Evolutionary conservation across 2,329 filamentous ascomycete genomes (phyloP).

Genomic region (Colletotrichum tropicale): DNA sequence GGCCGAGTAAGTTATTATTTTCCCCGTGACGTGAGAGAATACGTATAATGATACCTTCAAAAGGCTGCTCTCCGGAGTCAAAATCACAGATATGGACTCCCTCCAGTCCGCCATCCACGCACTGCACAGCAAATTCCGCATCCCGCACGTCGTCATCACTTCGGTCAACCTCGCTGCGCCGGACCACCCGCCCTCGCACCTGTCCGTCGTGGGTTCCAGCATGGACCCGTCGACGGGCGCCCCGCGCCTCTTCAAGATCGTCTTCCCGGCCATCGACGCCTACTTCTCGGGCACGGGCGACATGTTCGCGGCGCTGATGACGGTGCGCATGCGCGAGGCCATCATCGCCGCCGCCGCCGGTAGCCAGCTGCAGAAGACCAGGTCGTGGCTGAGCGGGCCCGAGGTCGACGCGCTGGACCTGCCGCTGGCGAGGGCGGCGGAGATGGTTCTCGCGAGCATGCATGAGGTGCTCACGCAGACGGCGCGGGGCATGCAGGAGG

Average conservation of each 20-base stretch:
- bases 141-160: conserved; percentile 93
- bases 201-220: conserved; percentile 80
- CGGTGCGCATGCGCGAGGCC: conserved; percentile 86
- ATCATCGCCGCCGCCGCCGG: conserved; percentile 50
- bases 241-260: conserved; percentile 86
- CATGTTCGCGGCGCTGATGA: conserved; percentile 94
- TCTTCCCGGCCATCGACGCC: conserved; percentile 85
- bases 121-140: conserved; percentile 75
- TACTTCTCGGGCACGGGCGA: conserved; percentile 98
- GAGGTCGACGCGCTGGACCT: conserved; percentile 70
- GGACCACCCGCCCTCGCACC: conserved; percentile 52
- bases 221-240: conserved; percentile 51
- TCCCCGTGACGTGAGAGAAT: not conserved
- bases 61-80: conserved; percentile 83
- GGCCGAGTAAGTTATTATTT: conserved; percentile 73
- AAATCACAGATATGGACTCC: conserved; percentile 76
- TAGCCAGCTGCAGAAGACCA: conserved; percentile 50
- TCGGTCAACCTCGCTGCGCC: conserved; percentile 74
- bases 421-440: conserved; percentile 81
- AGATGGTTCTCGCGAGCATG: conserved; percentile 93
- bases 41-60: not conserved
- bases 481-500: conserved; percentile 63
- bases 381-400: conserved; percentile 81
- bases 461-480: conserved; percentile 79
- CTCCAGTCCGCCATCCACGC: conserved; percentile 76